Evolutionary conservation across 805 yeast genomes (phyloP).

Genomic region (Pichia phayaonensis): DNA sequence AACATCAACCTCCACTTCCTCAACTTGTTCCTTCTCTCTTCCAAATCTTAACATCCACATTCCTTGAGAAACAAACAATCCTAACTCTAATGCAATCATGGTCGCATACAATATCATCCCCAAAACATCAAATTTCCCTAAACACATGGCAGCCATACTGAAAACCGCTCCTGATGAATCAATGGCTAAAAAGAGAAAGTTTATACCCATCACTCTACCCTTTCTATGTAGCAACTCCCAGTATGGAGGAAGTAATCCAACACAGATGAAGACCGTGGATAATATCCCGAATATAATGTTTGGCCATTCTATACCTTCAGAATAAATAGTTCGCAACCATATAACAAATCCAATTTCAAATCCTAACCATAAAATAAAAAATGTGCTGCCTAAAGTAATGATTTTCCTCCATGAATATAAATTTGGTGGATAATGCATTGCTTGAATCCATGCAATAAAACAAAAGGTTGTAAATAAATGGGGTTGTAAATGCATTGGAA

Average conservation of each 20-base stretch:
- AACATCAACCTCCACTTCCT: background rate
- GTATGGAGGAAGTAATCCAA: conserved; percentile 85
- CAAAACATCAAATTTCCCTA: conserved; percentile 64
- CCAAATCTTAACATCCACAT: conserved; percentile 56
- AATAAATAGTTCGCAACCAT: conserved; percentile 53
- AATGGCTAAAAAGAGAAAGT: conserved; percentile 66
- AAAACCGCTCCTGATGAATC: conserved; percentile 78
- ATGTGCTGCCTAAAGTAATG: conserved; percentile 27
- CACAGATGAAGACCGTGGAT: conserved; percentile 67
- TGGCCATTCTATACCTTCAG: conserved; percentile 56
- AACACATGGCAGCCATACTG: conserved; percentile 51
- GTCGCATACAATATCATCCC: conserved; percentile 72
- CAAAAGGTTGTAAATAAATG: conserved; percentile 71
- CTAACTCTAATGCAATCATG: conserved; percentile 69
- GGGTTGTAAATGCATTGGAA: conserved; percentile 83
- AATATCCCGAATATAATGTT: conserved; percentile 68
- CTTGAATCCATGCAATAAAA: conserved; percentile 58
- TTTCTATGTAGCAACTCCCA: conserved; percentile 70
- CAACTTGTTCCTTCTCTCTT: background rate
- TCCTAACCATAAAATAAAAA: conserved; percentile 43
- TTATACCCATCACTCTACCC: conserved; percentile 86
- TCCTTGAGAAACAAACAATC: conserved; percentile 63
- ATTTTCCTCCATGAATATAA: conserved; percentile 31
- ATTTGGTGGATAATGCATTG: conserved; percentile 65
- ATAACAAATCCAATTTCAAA: conserved; percentile 64